Conservation (phyloP, 1,139 yeast genomes). For the Kodamaea ohmeri region DNA sequence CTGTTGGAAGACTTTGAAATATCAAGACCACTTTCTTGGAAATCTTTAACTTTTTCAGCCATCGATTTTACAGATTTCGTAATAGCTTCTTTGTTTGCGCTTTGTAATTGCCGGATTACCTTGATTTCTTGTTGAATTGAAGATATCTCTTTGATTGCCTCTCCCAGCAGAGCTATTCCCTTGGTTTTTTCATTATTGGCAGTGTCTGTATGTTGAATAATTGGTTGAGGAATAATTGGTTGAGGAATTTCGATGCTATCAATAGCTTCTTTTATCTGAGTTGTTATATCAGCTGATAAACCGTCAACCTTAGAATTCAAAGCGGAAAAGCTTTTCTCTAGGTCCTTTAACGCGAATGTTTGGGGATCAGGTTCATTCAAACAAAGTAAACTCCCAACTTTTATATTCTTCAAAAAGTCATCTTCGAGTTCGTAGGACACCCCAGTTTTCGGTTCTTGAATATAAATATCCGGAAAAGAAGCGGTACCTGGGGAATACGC, state of each 20-base stretch:
- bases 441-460: conserved; percentile 58
- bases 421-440: conserved; percentile 84
- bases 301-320: conserved; percentile 30
- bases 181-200: not conserved
- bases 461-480: conserved; percentile 76
- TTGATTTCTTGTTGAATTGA: conserved; percentile 57
- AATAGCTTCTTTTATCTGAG: conserved; percentile 25
- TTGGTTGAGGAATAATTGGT: conserved; percentile 7
- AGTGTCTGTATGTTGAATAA: conserved; percentile 2
- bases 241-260: conserved; percentile 23
- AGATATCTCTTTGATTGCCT: conserved; percentile 22
- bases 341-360: conserved; percentile 18
- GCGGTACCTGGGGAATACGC: conserved; percentile 75
- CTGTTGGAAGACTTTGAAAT: conserved; percentile 52
- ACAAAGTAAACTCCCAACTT: conserved; percentile 58
- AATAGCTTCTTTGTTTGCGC: conserved; percentile 41
- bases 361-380: conserved; percentile 41
- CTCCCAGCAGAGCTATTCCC: not conserved
- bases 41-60: conserved; percentile 45
- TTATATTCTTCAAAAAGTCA: conserved; percentile 53
- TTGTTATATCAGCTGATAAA: conserved; percentile 22
- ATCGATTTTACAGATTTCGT: conserved; percentile 45
- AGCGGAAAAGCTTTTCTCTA: conserved; percentile 30
- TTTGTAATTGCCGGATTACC: conserved; percentile 60
- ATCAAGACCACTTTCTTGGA: conserved; percentile 44